These are phyloP conservation scores for Thraustochytrium sp. DNA, from an alignment of 352 stramenopile genomes.

Conservation along the genomic window DNA sequence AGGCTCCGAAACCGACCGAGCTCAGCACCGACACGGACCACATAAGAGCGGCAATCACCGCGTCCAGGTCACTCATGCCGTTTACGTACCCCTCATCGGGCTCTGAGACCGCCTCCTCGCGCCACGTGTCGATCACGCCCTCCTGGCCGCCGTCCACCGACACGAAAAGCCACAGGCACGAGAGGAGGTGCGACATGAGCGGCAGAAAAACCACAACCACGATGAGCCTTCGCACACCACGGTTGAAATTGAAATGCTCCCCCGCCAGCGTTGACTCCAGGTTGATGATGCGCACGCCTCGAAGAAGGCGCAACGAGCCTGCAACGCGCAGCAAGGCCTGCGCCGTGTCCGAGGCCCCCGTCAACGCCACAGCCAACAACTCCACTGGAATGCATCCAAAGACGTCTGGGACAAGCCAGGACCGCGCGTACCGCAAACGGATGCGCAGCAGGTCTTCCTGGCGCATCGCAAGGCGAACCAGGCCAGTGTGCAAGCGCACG, in stretches of 20 bases:
- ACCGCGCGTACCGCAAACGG: background rate
- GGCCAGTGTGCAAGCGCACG: background rate
- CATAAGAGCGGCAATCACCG: background rate
- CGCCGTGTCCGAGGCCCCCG: background rate
- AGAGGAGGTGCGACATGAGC: background rate
- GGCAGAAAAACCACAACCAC: background rate
- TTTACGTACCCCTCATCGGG: background rate
- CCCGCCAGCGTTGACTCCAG: background rate
- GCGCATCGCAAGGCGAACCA: background rate
- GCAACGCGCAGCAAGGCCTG: background rate
- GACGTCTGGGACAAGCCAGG: background rate
- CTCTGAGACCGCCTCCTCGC: background rate
- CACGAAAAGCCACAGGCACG: background rate
- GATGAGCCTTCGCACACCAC: background rate
- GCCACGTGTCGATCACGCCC: background rate
- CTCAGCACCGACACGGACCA: conserved; percentile 15
- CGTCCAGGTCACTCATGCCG: background rate
- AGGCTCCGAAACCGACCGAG: conserved; percentile 27
- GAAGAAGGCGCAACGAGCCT: background rate
- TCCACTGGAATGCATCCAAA: background rate
- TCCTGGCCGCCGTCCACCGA: background rate
- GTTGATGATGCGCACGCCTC: background rate
- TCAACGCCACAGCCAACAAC: background rate
- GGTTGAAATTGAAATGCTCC: conserved; percentile 2
- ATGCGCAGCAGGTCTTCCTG: background rate